Evolutionary conservation across 73 alveolate genomes (phyloP), one percentile per base, ranked within the genome.

Genomic region (Loxodes magnus): DNA sequence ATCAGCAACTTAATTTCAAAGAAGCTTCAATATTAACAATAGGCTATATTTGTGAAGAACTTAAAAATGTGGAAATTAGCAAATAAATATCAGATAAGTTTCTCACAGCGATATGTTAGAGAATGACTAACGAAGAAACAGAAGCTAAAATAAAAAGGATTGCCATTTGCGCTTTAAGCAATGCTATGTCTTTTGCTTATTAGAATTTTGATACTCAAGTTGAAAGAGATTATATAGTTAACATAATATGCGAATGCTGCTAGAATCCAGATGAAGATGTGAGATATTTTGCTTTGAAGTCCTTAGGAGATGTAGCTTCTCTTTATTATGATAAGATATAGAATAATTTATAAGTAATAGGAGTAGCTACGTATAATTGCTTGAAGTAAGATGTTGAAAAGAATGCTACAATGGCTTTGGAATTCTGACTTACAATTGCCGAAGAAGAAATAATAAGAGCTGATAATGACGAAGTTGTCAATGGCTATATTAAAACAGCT

Each of bases 1-100:
- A 46, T 2, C 26, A 10, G 59, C 22, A 46, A n/a, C 59, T 9
- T 12, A 24, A 14, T 20, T 46, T 46, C 27, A 46, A 46, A 46
- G 36, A 46, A 46, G 59, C 59, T 41, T 25, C 43, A n/a, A n/a
- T 46, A 2, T 25, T 24, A 24, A 46, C 59, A 10, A n/a, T 46
- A 10, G 59, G 59, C 10, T 46, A 46, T 25, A 21, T 46, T 12
- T 46, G 59, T 46, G 59, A 46, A 12, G 59, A 24, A 16, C 59
- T 46, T 7, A 20, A 9, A 2, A n/a, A 37, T 10, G 15, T 6
- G 20, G 5, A 9, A 37, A 7, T 46, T 5, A 19, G 27, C 7
- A 24, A 12, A 2, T n/a, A 10, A 5, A 7, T 12, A 24, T 12
- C 26, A n/a, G 39, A 46, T 2, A n/a, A 12, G n/a, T 25, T 46